Base-by-base conservation (phyloP, 495 filamentous ascomycete genomes). In the Jackrogersella multiformis region DNA sequence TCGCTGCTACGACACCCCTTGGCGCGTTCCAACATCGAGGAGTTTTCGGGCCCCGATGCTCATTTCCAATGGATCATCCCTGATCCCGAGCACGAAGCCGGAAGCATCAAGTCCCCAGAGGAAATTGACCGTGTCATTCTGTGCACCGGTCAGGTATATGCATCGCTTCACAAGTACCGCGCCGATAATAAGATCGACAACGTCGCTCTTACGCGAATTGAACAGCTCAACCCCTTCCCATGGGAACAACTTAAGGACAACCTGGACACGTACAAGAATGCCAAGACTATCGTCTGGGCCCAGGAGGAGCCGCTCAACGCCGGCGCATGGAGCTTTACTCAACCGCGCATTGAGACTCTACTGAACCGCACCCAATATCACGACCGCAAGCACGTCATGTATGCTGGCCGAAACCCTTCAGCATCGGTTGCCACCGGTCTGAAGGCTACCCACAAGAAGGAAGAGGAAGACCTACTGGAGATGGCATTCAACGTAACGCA, bases 231-330 rank as follows among this genome's bases (percentile, higher is more conserved):
- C 80, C 95, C 95, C 72, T 99, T 99, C 93, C 95, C 95, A 4
- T 99, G 95, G 94, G 89, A 91, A 68, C 92, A 94, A 81, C 87
- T 99, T 42, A 89, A 89, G 79, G 94, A 97, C 76, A 97, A 97
- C 84, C 84, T 99, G 28, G 93, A 99, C 82, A 86, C 79, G 80
- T 99, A 99, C 81, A 90, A 93, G 77, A 98, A 98, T 76, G 92
- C 95, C 74, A 90, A 96, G 84, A 91, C 93, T 64, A 94, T 99
- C 62, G 92, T 98, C 60, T 99, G 93, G 92, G 86, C 84, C 61
- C 95, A 99, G 82, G 95, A 99, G 80, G 95, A 99, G 81, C 95
- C 95, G 32, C 86, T 99, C 55, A 99, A 99, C 74, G 95, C 95
- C 13, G 95, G 95, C 74, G 90, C 89, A 36, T 99, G 95, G 95